Conservation (phyloP, 257 asterid species). For the Mentha longifolia region DNA sequence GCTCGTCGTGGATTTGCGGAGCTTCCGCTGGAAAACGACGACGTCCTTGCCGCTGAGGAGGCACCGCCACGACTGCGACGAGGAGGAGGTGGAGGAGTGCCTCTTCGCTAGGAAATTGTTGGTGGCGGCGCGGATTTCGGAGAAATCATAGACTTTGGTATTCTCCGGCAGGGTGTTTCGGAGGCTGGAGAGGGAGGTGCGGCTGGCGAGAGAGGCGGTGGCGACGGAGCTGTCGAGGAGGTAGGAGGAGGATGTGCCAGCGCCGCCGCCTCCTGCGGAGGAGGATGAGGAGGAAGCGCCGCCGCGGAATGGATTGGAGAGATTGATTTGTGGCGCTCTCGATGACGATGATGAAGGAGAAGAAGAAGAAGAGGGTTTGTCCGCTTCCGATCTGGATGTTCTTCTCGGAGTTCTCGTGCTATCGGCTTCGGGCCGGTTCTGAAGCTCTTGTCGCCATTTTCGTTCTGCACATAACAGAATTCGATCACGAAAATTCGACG, state of each 20-base stretch:
- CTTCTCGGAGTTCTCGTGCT: constrained; percentile 26
- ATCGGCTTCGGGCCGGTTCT: constrained; percentile 36
- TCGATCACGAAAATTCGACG: neutral
- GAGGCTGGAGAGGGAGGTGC: constrained; percentile 58
- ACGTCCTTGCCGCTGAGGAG: constrained; percentile 61
- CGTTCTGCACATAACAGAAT: constrained; percentile 50
- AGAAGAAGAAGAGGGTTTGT: constrained; percentile 33
- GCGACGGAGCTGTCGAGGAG: constrained; percentile 60
- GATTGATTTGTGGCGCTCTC: constrained; percentile 15
- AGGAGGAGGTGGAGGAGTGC: constrained; percentile 67
- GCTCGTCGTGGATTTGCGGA: constrained; percentile 49
- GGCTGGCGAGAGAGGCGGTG: constrained; percentile 62
- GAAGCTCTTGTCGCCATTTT: constrained; percentile 54
- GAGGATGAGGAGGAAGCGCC: constrained; percentile 29
- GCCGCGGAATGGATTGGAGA: constrained; percentile 36
- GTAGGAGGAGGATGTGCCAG: constrained; percentile 42
- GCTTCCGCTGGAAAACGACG: constrained; percentile 75
- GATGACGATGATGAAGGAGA: constrained; percentile 22
- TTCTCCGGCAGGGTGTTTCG: constrained; percentile 65
- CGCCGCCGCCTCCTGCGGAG: constrained; percentile 23
- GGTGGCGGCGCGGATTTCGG: constrained; percentile 89
- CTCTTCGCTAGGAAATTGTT: constrained; percentile 86
- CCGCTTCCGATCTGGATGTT: constrained; percentile 27
- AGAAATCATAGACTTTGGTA: constrained; percentile 67
- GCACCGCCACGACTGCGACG: constrained; percentile 95